Percentiles rank a stretch among this genome's conserved stretches.
These are phyloP conservation scores for Microcyclospora pomicola DNA, from an alignment of 2,329 filamentous ascomycete genomes.

Conservation along the genomic window DNA sequence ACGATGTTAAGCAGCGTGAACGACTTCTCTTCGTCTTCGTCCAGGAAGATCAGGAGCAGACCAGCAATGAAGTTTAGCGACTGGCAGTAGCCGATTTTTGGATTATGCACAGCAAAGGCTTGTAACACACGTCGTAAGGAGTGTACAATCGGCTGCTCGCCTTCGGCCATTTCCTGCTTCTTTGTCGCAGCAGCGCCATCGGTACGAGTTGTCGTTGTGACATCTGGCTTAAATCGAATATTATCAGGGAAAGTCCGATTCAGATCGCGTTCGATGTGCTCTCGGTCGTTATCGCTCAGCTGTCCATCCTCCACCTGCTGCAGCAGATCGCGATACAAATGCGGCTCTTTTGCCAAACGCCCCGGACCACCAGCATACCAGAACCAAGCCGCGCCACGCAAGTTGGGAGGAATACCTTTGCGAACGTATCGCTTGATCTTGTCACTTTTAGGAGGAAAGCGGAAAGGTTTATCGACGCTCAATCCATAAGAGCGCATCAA, in stretches of 20 bases:
- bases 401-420: constrained; percentile 87
- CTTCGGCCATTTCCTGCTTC: constrained; percentile 33
- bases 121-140: constrained; percentile 74
- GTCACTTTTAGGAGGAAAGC: constrained; percentile 65
- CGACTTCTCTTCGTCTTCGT: constrained; percentile 68
- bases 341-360: constrained; percentile 60
- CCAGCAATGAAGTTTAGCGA: constrained; percentile 91
- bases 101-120: constrained; percentile 83
- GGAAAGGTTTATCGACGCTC: constrained; percentile 54
- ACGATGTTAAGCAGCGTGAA: constrained; percentile 93
- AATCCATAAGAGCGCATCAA: constrained; percentile 66
- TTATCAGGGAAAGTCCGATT: constrained; percentile 94
- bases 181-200: constrained; percentile 15
- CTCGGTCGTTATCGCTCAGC: constrained; percentile 59
- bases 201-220: constrained; percentile 20
- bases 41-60: constrained; percentile 72
- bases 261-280: constrained; percentile 86
- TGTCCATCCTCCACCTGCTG: constrained; percentile 47
- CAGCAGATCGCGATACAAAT: constrained; percentile 61
- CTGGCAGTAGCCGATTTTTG: constrained; percentile 87
- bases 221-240: constrained; percentile 65
- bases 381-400: constrained; percentile 93
- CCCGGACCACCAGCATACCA: constrained; percentile 83
- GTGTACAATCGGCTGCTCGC: constrained; percentile 64
- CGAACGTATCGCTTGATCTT: constrained; percentile 84